Percentiles rank a stretch among this genome's conserved stretches.
phyloP scores from a whole-genome alignment of 495 filamentous ascomycete genomes.

The Cercophora samala region DNA sequence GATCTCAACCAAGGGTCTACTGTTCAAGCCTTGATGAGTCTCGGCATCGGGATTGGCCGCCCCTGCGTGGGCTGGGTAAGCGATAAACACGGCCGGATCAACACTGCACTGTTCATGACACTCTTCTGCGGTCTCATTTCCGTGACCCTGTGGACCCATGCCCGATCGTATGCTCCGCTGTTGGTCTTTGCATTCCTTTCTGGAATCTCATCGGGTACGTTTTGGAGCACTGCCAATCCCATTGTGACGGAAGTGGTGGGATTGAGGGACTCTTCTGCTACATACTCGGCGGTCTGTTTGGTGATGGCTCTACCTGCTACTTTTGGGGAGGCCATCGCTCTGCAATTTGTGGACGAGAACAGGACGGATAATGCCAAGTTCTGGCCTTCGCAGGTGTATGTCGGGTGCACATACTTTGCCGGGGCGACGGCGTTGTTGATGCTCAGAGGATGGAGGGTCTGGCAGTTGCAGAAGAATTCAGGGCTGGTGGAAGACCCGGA shows the following conservation, averaged over 20 bases:
- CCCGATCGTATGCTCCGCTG: conserved; percentile 60
- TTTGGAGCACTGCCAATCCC: conserved; percentile 69
- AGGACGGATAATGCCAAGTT: not conserved
- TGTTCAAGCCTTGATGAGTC: conserved; percentile 63
- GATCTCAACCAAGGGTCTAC: conserved; percentile 59
- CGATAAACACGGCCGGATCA: conserved; percentile 61
- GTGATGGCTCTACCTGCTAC: conserved; percentile 22
- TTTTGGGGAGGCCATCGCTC: conserved; percentile 20
- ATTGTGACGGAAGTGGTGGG: conserved; percentile 76
- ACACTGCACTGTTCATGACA: conserved; percentile 46
- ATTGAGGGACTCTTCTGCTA: conserved; percentile 36
- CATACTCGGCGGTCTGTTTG: conserved; percentile 18
- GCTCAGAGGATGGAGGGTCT: not conserved
- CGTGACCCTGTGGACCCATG: conserved; percentile 64
- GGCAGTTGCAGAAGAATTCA: not conserved
- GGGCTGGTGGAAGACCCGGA: not conserved
- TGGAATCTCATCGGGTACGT: conserved; percentile 65
- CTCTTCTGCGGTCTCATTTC: conserved; percentile 29
- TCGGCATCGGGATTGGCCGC: conserved; percentile 61
- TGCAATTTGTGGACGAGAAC: conserved; percentile 15
- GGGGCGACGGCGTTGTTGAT: not conserved
- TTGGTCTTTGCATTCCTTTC: conserved; percentile 62
- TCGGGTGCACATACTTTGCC: not conserved
- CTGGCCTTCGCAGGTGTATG: not conserved
- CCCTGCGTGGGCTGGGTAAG: conserved; percentile 62